Evolutionary conservation across 805 yeast genomes (phyloP).

Genomic region (Wickerhamomyces silvicola): DNA sequence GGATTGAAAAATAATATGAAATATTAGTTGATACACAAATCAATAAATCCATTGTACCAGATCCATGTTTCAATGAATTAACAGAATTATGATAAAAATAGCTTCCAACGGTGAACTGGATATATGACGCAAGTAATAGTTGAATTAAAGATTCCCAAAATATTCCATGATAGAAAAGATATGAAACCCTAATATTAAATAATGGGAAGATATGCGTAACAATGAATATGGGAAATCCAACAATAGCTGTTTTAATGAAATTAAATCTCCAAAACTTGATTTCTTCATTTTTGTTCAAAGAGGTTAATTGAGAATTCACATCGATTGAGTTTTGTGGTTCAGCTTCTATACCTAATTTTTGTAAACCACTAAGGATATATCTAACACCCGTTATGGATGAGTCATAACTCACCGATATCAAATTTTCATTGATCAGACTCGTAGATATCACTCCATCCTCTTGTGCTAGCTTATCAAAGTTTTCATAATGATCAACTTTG

Average conservation of each 20-base stretch:
- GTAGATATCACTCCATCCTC: slow-evolving; percentile 44
- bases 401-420: slow-evolving; percentile 39
- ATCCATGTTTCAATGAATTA: slow-evolving; percentile 59
- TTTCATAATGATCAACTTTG: slow-evolving; percentile 5
- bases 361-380: slow-evolving; percentile 46
- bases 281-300: slow-evolving; percentile 66
- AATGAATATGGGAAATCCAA: slow-evolving; percentile 59
- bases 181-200: slow-evolving; percentile 23
- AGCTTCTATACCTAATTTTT: slow-evolving; percentile 49
- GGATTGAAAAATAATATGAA: slow-evolving; percentile 68
- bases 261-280: slow-evolving; percentile 62
- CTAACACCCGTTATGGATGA: slow-evolving; percentile 55
- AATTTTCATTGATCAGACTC: slow-evolving; percentile 6
- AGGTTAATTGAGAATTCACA: slow-evolving; percentile 59
- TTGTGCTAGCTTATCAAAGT: slow-evolving; percentile 29
- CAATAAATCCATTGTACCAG: slow-evolving; percentile 88
- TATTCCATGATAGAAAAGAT: slow-evolving; percentile 44
- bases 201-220: slow-evolving; percentile 43
- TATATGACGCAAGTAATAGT: slow-evolving; percentile 47
- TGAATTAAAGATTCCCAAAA: slow-evolving; percentile 59
- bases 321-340: slow-evolving; percentile 40
- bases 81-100: slow-evolving; percentile 60
- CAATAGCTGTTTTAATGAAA: slow-evolving; percentile 42
- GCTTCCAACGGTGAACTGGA: slow-evolving; percentile 59
- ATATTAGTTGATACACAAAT: slow-evolving; percentile 77